Evolutionary conservation across 2,329 filamentous ascomycete genomes (phyloP).

Genomic region (Penicillium brasilianum): DNA sequence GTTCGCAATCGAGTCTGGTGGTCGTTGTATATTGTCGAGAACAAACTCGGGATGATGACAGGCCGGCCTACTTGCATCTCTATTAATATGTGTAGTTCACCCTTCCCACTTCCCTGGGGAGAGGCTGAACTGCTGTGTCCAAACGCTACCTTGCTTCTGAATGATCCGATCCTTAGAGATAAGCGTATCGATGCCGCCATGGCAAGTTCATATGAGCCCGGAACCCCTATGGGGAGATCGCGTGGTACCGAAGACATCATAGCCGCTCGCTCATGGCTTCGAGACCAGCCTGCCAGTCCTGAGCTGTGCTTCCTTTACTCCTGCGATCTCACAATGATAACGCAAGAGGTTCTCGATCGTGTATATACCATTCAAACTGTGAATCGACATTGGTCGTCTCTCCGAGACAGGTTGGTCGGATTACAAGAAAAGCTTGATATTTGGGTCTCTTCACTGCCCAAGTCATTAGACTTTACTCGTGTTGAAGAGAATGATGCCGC

Average conservation of each 20-base stretch:
- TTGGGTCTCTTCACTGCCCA: conserved; percentile 15
- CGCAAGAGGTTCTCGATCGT: conserved; percentile 37
- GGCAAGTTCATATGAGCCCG: conserved; percentile 11
- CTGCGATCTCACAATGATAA: conserved; percentile 37
- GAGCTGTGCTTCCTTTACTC: conserved; percentile 39
- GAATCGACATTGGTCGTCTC: conserved; percentile 5
- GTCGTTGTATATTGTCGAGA: conserved; percentile 44
- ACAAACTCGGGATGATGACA: conserved; percentile 45
- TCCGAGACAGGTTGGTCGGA: not conserved
- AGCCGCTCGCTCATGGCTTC: conserved; percentile 12
- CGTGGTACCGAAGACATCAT: not conserved
- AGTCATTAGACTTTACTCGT: conserved; percentile 10
- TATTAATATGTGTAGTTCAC: conserved; percentile 19
- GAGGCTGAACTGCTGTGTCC: conserved; percentile 30
- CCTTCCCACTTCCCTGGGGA: conserved; percentile 23
- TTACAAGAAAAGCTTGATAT: conserved; percentile 10
- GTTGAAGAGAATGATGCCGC: not conserved
- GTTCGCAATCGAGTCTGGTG: conserved; percentile 48
- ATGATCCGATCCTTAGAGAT: conserved; percentile 9
- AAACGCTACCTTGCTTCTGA: conserved; percentile 6
- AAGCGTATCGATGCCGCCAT: conserved; percentile 12
- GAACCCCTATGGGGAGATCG: not conserved
- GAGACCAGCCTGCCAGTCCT: conserved; percentile 11
- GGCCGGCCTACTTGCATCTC: conserved; percentile 43
- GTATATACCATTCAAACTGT: conserved; percentile 36